A percentile compares a stretch with the other conserved stretches of the same genome.
Conservation (phyloP, 2,329 filamentous ascomycete species). For the Didymella arachidicola region DNA sequence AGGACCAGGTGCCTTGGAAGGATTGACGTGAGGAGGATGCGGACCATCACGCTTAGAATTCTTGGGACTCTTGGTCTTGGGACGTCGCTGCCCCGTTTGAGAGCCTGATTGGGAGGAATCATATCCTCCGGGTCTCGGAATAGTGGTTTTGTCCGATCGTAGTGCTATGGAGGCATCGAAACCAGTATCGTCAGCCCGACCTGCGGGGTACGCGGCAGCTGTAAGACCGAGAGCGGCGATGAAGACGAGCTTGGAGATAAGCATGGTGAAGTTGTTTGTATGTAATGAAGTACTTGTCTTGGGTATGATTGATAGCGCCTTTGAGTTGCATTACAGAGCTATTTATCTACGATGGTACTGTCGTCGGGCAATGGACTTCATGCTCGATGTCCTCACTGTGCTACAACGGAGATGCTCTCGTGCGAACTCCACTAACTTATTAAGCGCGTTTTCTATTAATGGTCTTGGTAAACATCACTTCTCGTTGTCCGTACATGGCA, state of each 20-base stretch:
- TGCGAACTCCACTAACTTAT: not conserved
- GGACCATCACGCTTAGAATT: not conserved
- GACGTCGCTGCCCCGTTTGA: not conserved
- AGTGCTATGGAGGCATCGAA: not conserved
- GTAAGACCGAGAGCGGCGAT: constrained; percentile 5
- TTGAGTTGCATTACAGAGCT: not conserved
- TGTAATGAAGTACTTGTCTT: not conserved
- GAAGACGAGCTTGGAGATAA: constrained; percentile 4
- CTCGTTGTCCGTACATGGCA: not conserved
- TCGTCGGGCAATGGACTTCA: not conserved
- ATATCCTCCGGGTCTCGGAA: not conserved
- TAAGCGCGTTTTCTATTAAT: not conserved
- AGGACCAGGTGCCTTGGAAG: not conserved
- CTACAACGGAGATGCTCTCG: not conserved
- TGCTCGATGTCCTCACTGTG: not conserved
- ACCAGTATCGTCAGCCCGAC: not conserved
- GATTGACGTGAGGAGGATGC: not conserved
- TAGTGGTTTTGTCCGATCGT: not conserved
- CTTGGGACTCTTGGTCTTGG: not conserved
- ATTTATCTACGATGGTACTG: not conserved
- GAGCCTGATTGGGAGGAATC: not conserved
- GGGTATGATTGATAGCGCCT: not conserved
- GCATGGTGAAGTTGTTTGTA: not conserved
- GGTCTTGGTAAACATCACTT: not conserved
- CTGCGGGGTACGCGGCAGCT: not conserved